phyloP scores from a whole-genome alignment of 1,139 yeast species.

The Geotrichum carabidarum region DNA sequence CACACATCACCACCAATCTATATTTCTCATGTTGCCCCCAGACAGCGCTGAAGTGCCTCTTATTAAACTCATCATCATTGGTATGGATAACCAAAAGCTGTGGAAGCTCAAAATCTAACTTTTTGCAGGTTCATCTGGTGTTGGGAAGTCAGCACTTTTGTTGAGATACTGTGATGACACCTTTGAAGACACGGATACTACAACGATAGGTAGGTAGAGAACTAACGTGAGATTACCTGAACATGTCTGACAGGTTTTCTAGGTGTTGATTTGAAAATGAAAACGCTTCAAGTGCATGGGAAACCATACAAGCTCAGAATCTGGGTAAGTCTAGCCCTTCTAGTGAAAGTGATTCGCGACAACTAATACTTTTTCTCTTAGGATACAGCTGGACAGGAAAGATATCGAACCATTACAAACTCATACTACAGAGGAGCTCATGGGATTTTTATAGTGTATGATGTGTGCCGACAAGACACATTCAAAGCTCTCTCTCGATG shows the following conservation, averaged over 20 bases:
- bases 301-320: conserved; percentile 17
- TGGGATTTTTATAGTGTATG: conserved; percentile 94
- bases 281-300: conserved; percentile 17
- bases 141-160: conserved; percentile 18
- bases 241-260: not conserved
- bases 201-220: conserved; percentile 15
- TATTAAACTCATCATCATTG: conserved; percentile 17
- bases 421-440: conserved; percentile 98
- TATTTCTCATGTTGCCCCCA: conserved; percentile 15
- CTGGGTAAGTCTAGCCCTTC: conserved; percentile 15
- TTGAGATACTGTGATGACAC: conserved; percentile 19
- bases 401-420: conserved; percentile 95
- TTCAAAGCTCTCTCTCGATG: conserved; percentile 46
- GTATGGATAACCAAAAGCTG: not conserved
- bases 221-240: not conserved
- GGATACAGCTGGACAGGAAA: conserved; percentile 99
- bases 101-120: not conserved
- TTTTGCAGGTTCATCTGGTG: conserved; percentile 17
- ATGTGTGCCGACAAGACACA: conserved; percentile 89
- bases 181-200: conserved; percentile 14
- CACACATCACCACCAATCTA: not conserved
- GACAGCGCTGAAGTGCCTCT: conserved; percentile 14
- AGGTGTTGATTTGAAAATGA: conserved; percentile 19
- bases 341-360: not conserved
- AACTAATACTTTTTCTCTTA: not conserved